Evolutionary conservation across 768 basidiomycete species (phyloP).

Genomic region (Leccinum imitatum): DNA sequence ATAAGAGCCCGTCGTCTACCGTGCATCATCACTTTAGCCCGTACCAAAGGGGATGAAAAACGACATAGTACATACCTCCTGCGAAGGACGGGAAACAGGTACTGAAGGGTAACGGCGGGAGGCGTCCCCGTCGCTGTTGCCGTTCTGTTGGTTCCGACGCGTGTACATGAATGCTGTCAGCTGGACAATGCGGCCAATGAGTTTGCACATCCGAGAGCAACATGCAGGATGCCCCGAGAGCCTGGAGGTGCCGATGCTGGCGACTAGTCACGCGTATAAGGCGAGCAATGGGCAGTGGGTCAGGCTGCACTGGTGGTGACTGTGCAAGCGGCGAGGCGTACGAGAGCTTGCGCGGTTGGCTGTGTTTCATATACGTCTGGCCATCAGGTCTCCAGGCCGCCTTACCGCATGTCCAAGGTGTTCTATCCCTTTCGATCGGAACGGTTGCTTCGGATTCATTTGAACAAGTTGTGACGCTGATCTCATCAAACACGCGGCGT

Average conservation of each 20-base stretch:
- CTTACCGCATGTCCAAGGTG: not conserved
- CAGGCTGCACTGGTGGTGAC: not conserved
- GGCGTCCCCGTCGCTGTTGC: not conserved
- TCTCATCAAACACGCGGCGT: not conserved
- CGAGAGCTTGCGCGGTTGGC: not conserved
- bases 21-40: not conserved
- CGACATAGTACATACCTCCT: constrained; percentile 11
- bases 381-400: constrained; percentile 3
- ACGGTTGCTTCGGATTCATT: too few species aligned
- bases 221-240: constrained; percentile 8
- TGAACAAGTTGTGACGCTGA: not conserved
- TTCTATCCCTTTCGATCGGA: not conserved
- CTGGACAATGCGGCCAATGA: constrained; percentile 11
- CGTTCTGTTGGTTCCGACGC: not conserved
- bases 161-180: constrained; percentile 9
- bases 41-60: not conserved
- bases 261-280: constrained; percentile 6
- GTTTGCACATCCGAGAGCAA: constrained; percentile 15
- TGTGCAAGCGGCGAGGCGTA: not conserved
- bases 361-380: constrained; percentile 7
- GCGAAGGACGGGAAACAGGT: not conserved
- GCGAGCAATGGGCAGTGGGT: constrained; percentile 11
- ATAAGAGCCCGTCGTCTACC: constrained; percentile 7
- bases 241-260: not conserved
- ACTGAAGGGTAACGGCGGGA: not conserved